Percentiles rank a stretch among this genome's conserved stretches.
Conservation (phyloP, 257 asterid species). For the Perilla frutescens region DNA sequence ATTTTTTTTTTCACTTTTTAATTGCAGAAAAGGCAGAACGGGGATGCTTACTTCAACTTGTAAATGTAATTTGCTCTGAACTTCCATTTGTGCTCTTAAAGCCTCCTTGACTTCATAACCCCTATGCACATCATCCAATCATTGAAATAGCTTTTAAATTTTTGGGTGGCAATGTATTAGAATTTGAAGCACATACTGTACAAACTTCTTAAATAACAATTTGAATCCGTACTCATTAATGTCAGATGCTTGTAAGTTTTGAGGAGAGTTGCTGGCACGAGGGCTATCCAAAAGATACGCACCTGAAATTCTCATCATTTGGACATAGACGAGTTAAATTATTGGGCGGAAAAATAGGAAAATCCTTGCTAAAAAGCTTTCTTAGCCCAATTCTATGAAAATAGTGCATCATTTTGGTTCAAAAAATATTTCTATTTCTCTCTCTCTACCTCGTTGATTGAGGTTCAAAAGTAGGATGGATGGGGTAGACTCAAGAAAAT, state of each 20-base stretch:
- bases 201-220: conserved; percentile 10
- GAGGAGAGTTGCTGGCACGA: conserved; percentile 57
- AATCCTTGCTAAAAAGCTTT: conserved; percentile 12
- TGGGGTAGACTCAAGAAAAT: conserved; percentile 16
- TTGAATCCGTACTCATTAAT: conserved; percentile 66
- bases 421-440: neutral
- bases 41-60: conserved; percentile 83
- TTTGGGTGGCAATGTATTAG: neutral
- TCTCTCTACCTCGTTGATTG: neutral
- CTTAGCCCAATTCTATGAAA: neutral
- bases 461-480: neutral
- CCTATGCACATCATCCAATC: conserved; percentile 49
- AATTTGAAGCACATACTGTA: conserved; percentile 19
- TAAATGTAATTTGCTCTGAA: conserved; percentile 83
- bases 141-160: conserved; percentile 17
- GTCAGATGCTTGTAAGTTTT: conserved; percentile 65
- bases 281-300: conserved; percentile 71
- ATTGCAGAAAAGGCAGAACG: neutral
- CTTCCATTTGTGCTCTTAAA: conserved; percentile 93
- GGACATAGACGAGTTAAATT: conserved; percentile 33
- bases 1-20: conserved; percentile 3
- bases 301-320: conserved; percentile 55
- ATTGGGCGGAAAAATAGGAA: conserved; percentile 3
- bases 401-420: conserved; percentile 18
- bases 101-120: conserved; percentile 95